Base-by-base conservation (phyloP, 345 rosid species). In the Cochlearia excelsa region DNA sequence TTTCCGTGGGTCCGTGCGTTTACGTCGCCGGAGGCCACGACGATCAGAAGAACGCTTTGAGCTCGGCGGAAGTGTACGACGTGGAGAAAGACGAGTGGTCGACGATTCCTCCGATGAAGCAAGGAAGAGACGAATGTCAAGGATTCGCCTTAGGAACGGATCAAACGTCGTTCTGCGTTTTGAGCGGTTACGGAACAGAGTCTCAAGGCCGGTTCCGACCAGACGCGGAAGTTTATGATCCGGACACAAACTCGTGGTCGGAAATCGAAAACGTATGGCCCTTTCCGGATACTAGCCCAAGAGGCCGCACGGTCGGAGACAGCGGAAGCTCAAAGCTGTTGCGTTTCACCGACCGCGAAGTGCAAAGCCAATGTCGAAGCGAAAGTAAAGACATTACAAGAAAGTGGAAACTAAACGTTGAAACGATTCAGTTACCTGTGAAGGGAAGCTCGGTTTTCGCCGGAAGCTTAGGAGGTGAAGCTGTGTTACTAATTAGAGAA, bases 1-100 rank as follows among this genome's bases (percentile, higher is more conserved):
- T 64, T 4, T 69, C 68, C 27, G 63, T 67, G n/a, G 75, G 82
- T 2, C 23, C 66, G 1, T 54, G 10, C 2, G 76, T 83, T n/a
- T 79, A 65, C 65, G 85, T 83, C 9, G 82, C 82, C n/a, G 88
- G 88, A 37, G 85, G 88, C 3, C 89, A 83, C 41, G 89, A 81
- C 57, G 70, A 67, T 26, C 82, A 75, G 75, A 83, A 83, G 58
- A 81, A 79, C 69, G 84, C 85, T 0, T 50, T 83, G 26, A 45
- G 59, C 4, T 77, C 83, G 8, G 84, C 82, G 26, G 74, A 79
- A 44, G 68, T 77, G 1, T 81, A 83, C 58, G 78, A 83, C 37
- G 77, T 74, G n/a, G 75, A 71, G 55, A 60, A 38, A 5, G 76
- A 83, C 43, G 81, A 79, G 72, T 83, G 89, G 85, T 61, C 26